A percentile compares a stretch with the other conserved stretches of the same genome.
These are phyloP conservation scores for Ambrosiella cleistominuta DNA, from an alignment of 2,329 filamentous ascomycete genomes.

Conservation along the genomic window DNA sequence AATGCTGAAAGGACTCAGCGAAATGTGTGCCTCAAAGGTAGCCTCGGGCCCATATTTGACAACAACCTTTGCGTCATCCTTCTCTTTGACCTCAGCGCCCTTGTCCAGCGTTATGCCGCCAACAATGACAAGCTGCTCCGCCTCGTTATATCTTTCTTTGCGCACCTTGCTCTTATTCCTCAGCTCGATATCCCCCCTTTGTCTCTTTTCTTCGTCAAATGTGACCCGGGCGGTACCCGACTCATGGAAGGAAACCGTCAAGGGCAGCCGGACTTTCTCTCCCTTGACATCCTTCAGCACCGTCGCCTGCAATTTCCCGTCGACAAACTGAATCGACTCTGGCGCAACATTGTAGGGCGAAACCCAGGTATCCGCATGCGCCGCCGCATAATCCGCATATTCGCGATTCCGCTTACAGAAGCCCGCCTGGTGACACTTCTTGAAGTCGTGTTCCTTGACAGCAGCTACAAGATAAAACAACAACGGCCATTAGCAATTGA, in stretches of 20 bases:
- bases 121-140: constrained; percentile 69
- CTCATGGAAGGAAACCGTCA: constrained; percentile 76
- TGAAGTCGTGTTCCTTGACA: constrained; percentile 95
- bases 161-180: constrained; percentile 67
- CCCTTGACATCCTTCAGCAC: constrained; percentile 57
- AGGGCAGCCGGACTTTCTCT: constrained; percentile 59
- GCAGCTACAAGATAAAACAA: constrained; percentile 32
- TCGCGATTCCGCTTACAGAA: constrained; percentile 93
- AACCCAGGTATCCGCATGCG: constrained; percentile 49
- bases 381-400: constrained; percentile 60
- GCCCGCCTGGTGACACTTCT: constrained; percentile 85
- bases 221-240: constrained; percentile 76
- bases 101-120: constrained; percentile 60
- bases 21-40: constrained; percentile 67
- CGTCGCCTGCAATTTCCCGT: constrained; percentile 61
- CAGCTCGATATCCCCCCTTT: constrained; percentile 75
- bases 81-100: constrained; percentile 47
- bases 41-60: constrained; percentile 63
- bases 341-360: constrained; percentile 65
- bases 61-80: constrained; percentile 50
- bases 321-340: constrained; percentile 54
- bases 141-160: constrained; percentile 91
- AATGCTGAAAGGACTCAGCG: constrained; percentile 64
- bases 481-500: too few relatives aligned
- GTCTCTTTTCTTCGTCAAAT: constrained; percentile 78